phyloP scores from a whole-genome alignment of 495 filamentous ascomycete species.

The Talaromyces borbonicus region DNA sequence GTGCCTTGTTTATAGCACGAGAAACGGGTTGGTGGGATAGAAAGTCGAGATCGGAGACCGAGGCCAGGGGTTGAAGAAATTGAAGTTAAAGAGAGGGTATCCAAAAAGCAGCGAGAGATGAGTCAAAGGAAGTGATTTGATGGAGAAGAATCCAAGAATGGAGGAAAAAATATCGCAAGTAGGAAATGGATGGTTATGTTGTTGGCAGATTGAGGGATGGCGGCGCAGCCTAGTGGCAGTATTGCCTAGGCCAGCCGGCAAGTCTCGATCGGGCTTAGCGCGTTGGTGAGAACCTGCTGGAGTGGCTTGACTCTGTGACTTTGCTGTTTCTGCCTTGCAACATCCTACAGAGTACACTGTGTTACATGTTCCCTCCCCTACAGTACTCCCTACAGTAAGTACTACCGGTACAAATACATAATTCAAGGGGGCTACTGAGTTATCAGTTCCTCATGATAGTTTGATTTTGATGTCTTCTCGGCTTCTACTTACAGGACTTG shows the following conservation, averaged over 20 bases:
- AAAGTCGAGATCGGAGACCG: constrained; percentile 8
- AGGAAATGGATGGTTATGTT: neutral
- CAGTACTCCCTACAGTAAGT: no score
- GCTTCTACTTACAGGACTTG: no score
- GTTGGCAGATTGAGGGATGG: constrained; percentile 5
- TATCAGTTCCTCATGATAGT: no score
- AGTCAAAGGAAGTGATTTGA: constrained; percentile 8
- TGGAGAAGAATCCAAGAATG: constrained; percentile 21
- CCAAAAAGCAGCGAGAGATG: neutral
- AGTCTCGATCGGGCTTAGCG: neutral
- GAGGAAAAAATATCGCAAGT: constrained; percentile 13
- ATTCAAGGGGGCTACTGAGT: no score
- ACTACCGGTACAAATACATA: no score
- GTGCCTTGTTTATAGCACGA: neutral
- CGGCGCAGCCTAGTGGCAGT: neutral
- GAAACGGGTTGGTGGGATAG: neutral
- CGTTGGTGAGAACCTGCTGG: neutral
- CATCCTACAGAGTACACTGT: no score
- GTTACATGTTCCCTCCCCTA: no score
- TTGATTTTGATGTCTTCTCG: no score
- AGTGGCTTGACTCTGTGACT: no score
- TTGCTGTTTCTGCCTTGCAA: constrained; percentile 1
- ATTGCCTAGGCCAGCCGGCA: neutral
- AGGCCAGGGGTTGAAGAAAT: neutral
- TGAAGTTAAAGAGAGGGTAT: neutral